Evolutionary conservation across 805 yeast species (phyloP).

Genomic region (Candida silvicultrix): DNA sequence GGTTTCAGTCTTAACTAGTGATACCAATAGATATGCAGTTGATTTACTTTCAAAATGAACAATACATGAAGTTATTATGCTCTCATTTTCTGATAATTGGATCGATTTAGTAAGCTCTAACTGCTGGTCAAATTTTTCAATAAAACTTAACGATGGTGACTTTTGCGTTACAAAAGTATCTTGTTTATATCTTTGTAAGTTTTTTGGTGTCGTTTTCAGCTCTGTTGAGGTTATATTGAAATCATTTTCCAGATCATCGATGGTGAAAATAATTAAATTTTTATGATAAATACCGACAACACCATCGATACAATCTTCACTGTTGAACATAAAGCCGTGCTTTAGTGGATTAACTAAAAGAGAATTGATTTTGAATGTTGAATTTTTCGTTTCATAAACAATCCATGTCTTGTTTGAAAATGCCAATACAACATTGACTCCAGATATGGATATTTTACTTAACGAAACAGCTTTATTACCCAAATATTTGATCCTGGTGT

Average conservation of each 20-base stretch:
- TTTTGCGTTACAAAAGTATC: slow-evolving; percentile 15
- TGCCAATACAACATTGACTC: slow-evolving; percentile 22
- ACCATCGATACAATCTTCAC: slow-evolving; percentile 60
- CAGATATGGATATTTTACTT: slow-evolving; percentile 6
- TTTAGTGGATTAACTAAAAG: slow-evolving; percentile 26
- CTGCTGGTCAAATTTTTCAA: slow-evolving; percentile 11
- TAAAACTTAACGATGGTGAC: neutral
- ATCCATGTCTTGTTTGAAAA: slow-evolving; percentile 29
- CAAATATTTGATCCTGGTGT: slow-evolving; percentile 62
- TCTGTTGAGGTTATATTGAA: slow-evolving; percentile 32
- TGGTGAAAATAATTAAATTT: slow-evolving; percentile 47
- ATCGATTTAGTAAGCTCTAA: slow-evolving; percentile 8
- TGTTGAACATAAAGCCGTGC: slow-evolving; percentile 46
- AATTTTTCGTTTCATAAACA: slow-evolving; percentile 17
- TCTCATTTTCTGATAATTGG: slow-evolving; percentile 6
- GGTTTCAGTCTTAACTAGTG: slow-evolving; percentile 25
- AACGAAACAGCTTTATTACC: slow-evolving; percentile 64
- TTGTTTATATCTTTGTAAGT: slow-evolving; percentile 23
- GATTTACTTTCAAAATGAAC: slow-evolving; percentile 22
- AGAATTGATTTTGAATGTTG: slow-evolving; percentile 22
- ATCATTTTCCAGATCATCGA: slow-evolving; percentile 33
- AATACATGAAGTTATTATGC: slow-evolving; percentile 7
- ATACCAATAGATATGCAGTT: slow-evolving; percentile 36
- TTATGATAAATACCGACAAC: slow-evolving; percentile 54
- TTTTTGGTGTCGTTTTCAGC: slow-evolving; percentile 46